phyloP scores from a whole-genome alignment of 768 basidiomycete species.

The Auriscalpium orientale region DNA sequence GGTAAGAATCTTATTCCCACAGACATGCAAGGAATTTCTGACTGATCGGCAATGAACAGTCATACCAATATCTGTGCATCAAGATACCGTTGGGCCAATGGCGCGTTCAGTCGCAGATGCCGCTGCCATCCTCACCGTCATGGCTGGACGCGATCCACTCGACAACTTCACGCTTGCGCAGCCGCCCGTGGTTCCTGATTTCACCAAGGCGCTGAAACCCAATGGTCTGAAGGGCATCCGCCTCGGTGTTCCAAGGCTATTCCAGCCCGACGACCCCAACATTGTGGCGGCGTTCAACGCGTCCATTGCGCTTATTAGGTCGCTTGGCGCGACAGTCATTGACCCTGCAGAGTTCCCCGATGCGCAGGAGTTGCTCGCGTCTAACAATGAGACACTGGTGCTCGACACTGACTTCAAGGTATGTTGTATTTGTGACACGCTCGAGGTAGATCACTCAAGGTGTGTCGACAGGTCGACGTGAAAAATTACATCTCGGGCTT shows the following conservation, averaged over 20 bases:
- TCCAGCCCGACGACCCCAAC: constrained; percentile 20
- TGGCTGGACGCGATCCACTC: constrained; percentile 35
- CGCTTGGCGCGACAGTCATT: constrained; percentile 43
- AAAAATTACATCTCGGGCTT: constrained; percentile 41
- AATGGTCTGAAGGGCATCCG: constrained; percentile 40
- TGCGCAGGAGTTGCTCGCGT: constrained; percentile 38
- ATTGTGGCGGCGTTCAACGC: constrained; percentile 32
- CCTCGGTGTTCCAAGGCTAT: constrained; percentile 38
- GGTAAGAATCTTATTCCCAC: constrained; percentile 25
- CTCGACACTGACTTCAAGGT: constrained; percentile 55
- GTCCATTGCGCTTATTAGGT: constrained; percentile 29
- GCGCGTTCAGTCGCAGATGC: constrained; percentile 46
- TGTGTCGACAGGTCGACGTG: constrained; percentile 39
- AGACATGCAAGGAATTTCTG: too few relatives aligned
- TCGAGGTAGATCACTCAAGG: background rate
- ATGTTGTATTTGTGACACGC: background rate
- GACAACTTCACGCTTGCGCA: constrained; percentile 36
- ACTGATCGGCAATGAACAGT: constrained; percentile 24
- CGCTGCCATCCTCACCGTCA: constrained; percentile 44
- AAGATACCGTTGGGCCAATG: constrained; percentile 56
- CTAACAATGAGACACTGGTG: constrained; percentile 46
- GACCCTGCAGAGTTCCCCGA: constrained; percentile 59
- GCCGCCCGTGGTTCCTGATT: constrained; percentile 48
- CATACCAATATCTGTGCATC: constrained; percentile 47
- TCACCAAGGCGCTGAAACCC: constrained; percentile 41